Conservation (phyloP, 2,329 filamentous ascomycete species). For the Aureobasidium subglaciale region DNA sequence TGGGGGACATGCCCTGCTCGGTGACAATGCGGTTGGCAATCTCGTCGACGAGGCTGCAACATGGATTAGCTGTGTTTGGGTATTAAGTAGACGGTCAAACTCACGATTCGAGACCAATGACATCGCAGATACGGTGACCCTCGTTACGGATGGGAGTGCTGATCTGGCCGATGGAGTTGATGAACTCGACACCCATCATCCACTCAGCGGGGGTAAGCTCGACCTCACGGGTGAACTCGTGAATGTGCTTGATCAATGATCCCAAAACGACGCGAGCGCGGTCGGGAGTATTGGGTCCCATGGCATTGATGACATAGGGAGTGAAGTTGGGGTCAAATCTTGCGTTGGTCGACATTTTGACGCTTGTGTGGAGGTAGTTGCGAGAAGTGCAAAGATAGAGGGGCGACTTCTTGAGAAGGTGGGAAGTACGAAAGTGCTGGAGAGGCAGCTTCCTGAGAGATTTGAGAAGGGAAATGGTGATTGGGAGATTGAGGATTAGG, state of each 20-base stretch:
- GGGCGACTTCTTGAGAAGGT: not conserved
- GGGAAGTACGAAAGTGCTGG: constrained; percentile 2
- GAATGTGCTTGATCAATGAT: constrained; percentile 62
- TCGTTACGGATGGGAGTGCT: constrained; percentile 65
- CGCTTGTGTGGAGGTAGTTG: not conserved
- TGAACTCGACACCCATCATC: constrained; percentile 66
- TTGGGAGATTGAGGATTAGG: not conserved
- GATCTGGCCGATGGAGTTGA: constrained; percentile 67
- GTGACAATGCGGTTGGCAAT: constrained; percentile 56
- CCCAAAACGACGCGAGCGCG: constrained; percentile 58
- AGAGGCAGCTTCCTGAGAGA: not conserved
- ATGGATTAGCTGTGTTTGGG: constrained; percentile 14
- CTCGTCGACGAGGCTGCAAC: constrained; percentile 54
- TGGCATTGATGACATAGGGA: constrained; percentile 62
- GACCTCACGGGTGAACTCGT: constrained; percentile 71
- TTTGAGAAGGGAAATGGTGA: not conserved
- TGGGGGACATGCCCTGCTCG: constrained; percentile 55
- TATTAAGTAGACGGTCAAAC: constrained; percentile 24
- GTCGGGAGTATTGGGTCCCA: constrained; percentile 61
- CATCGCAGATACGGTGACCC: constrained; percentile 64
- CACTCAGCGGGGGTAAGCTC: constrained; percentile 72
- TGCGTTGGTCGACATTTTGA: constrained; percentile 10
- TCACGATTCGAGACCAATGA: constrained; percentile 66
- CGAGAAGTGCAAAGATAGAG: not conserved
- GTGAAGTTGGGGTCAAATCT: constrained; percentile 65